phyloP scores from a whole-genome alignment of 2,329 filamentous ascomycete genomes.

The Pseudogymnoascus sp. region DNA sequence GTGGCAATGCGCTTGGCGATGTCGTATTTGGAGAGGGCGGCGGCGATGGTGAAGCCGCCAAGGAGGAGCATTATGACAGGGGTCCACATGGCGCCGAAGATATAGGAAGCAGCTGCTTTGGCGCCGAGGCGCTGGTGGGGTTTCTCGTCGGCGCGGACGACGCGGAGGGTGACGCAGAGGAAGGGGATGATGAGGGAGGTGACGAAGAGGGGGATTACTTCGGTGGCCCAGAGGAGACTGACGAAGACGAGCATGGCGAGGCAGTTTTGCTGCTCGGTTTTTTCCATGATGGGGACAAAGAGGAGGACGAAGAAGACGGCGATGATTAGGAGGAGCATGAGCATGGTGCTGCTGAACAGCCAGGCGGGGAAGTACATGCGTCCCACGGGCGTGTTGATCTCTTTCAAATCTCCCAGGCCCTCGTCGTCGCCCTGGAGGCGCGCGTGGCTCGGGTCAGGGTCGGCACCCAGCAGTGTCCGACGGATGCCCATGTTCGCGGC shows the following conservation, averaged over 20 bases:
- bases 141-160: constrained; percentile 69
- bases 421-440: constrained; percentile 80
- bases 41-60: constrained; percentile 91
- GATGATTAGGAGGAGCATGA: constrained; percentile 63
- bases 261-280: constrained; percentile 89
- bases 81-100: constrained; percentile 97
- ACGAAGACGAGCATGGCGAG: constrained; percentile 89
- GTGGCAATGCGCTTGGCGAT: constrained; percentile 97
- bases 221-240: constrained; percentile 91
- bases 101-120: constrained; percentile 70
- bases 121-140: constrained; percentile 65
- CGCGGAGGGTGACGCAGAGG: constrained; percentile 75
- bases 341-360: constrained; percentile 75
- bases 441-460: constrained; percentile 57
- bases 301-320: constrained; percentile 67
- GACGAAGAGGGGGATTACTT: constrained; percentile 94
- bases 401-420: constrained; percentile 51
- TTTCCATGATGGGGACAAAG: constrained; percentile 71
- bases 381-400: constrained; percentile 72
- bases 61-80: constrained; percentile 97
- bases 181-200: constrained; percentile 92
- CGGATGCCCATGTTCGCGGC: constrained; percentile 79
- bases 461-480: constrained; percentile 69
- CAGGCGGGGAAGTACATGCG: constrained; percentile 68
- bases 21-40: constrained; percentile 90